Evolutionary conservation across 495 filamentous ascomycete genomes (phyloP).

Genomic region (Daldinia concentrica): DNA sequence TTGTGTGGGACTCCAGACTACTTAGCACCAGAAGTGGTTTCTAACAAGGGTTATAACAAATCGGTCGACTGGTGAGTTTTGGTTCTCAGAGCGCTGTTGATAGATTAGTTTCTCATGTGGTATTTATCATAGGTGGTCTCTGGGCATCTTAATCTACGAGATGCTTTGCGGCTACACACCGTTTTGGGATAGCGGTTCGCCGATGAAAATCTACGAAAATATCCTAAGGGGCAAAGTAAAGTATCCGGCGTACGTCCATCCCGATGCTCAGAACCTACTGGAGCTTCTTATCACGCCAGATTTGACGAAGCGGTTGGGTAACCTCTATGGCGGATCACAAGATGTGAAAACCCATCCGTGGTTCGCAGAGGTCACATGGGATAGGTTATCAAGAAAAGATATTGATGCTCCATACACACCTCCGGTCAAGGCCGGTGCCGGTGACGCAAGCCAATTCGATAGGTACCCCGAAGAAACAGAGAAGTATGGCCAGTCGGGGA

Average conservation of each 20-base stretch:
- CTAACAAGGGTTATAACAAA: slow-evolving; percentile 98
- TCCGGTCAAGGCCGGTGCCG: slow-evolving; percentile 90
- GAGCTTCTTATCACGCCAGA: slow-evolving; percentile 93
- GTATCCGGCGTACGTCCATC: slow-evolving; percentile 94
- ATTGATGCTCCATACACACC: slow-evolving; percentile 98
- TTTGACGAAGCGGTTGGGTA: slow-evolving; percentile 93
- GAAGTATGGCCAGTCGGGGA: slow-evolving; percentile 78
- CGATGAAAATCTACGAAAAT: slow-evolving; percentile 99
- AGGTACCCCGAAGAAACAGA: slow-evolving; percentile 97
- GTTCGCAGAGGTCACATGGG: slow-evolving; percentile 99
- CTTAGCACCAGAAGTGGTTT: slow-evolving; percentile 94
- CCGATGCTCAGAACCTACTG: slow-evolving; percentile 91
- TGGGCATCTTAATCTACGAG: slow-evolving; percentile 98
- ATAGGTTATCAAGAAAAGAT: slow-evolving; percentile 89
- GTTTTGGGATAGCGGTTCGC: slow-evolving; percentile 96
- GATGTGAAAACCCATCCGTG: slow-evolving; percentile 96
- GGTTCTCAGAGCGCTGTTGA: slow-evolving; percentile 1
- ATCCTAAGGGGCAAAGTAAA: slow-evolving; percentile 93
- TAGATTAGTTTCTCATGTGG: slow-evolving; percentile 14
- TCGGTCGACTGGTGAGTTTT: slow-evolving; percentile 92
- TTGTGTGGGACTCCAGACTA: slow-evolving; percentile 99
- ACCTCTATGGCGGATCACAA: slow-evolving; percentile 87
- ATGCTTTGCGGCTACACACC: slow-evolving; percentile 99
- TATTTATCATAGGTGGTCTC: slow-evolving; percentile 81
- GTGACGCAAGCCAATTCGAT: slow-evolving; percentile 97